phyloP scores from a whole-genome alignment of 306 rosid genomes.

The Ziziphus jujuba region DNA sequence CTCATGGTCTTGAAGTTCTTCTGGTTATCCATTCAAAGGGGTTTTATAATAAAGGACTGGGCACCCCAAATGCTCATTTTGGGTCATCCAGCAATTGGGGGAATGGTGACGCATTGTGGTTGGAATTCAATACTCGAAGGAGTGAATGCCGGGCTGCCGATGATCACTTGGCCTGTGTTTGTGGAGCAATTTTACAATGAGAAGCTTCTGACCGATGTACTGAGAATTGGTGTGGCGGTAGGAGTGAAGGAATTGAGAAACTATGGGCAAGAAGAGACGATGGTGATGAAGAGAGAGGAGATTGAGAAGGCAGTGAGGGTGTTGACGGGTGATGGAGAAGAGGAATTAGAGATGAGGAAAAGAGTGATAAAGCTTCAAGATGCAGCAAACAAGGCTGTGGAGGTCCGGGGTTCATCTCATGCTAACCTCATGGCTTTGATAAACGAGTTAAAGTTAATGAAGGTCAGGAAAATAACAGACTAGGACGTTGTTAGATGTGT shows the following conservation, averaged over 20 bases:
- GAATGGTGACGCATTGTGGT: conserved; percentile 67
- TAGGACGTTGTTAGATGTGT: too few species aligned
- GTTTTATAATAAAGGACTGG: conserved; percentile 60
- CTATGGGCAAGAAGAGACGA: conserved; percentile 13
- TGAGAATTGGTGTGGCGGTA: conserved; percentile 51
- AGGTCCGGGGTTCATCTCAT: conserved; percentile 44
- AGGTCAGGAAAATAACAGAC: background rate
- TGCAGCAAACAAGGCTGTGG: conserved; percentile 45
- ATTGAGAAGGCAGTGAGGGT: conserved; percentile 41
- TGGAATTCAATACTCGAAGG: conserved; percentile 76
- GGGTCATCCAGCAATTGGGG: conserved; percentile 49
- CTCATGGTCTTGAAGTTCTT: conserved; percentile 12
- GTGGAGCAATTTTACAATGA: conserved; percentile 69
- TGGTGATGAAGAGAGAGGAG: conserved; percentile 36
- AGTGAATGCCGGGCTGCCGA: conserved; percentile 44
- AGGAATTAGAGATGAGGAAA: conserved; percentile 39
- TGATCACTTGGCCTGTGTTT: conserved; percentile 66
- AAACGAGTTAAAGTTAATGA: conserved; percentile 16
- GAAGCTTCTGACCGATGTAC: conserved; percentile 52
- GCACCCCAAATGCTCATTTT: conserved; percentile 62
- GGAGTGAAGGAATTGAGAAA: conserved; percentile 50
- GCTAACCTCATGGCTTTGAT: conserved; percentile 35
- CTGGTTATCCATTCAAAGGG: conserved; percentile 23
- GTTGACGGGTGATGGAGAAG: conserved; percentile 41
- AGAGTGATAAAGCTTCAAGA: conserved; percentile 31